Evolutionary conservation across 768 basidiomycete genomes (phyloP).

Genomic region (Termitomyces sp.): DNA sequence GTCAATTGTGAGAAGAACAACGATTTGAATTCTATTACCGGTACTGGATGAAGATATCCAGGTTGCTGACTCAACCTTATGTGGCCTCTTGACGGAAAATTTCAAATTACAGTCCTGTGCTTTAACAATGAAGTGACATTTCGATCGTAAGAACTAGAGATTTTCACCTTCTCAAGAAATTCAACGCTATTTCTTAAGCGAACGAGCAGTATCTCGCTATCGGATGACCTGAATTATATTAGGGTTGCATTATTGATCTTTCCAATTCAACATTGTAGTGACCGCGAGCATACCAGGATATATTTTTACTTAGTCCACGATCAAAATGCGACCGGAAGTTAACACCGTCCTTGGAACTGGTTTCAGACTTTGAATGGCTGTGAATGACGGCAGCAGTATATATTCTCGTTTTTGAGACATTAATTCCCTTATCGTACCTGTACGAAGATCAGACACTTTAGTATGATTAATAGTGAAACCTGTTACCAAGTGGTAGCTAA

Average conservation of each 20-base stretch:
- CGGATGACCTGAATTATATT: conserved; percentile 1
- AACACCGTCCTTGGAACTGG: not conserved
- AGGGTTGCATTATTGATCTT: not conserved
- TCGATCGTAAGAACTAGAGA: not conserved
- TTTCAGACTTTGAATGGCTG: not conserved
- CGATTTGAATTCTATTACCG: not conserved
- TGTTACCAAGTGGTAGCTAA: conserved; percentile 10
- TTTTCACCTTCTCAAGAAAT: conserved; percentile 4
- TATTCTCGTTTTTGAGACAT: conserved; percentile 1
- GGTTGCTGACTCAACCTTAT: conserved; percentile 5
- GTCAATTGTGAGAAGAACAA: not conserved
- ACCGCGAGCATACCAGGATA: conserved; percentile 6
- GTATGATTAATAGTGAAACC: not conserved
- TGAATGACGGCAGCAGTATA: not conserved
- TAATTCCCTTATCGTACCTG: conserved; percentile 4
- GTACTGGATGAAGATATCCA: conserved; percentile 1
- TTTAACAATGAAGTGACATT: not conserved
- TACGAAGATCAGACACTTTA: not conserved
- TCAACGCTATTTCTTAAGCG: conserved; percentile 7
- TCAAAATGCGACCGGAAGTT: not conserved
- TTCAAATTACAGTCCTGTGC: not conserved
- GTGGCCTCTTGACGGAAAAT: conserved; percentile 3
- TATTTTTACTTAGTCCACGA: not conserved
- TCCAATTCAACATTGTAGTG: not conserved
- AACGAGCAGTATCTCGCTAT: conserved; percentile 2